phyloP scores from a whole-genome alignment of 2,329 filamentous ascomycete species.

The Colletotrichum nymphaeae region DNA sequence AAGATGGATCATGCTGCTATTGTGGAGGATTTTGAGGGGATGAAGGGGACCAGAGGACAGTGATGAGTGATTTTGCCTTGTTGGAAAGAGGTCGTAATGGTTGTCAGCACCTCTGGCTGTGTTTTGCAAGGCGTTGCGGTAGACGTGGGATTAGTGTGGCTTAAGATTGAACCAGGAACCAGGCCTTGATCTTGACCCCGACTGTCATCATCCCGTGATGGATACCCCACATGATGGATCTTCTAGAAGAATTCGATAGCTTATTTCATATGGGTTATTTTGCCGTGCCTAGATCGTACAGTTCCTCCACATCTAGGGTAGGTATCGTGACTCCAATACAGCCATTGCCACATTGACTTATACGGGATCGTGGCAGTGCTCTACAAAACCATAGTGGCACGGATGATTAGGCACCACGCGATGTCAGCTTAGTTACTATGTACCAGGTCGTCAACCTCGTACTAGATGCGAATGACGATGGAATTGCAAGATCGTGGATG shows the following conservation, averaged over 20 bases:
- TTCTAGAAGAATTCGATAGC: slow-evolving; percentile 5
- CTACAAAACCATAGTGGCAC: background rate
- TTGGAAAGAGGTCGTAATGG: no score
- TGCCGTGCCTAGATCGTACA: background rate
- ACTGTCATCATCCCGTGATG: background rate
- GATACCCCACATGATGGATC: background rate
- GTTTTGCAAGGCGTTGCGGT: background rate
- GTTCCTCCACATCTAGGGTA: background rate
- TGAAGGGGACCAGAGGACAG: slow-evolving; percentile 7
- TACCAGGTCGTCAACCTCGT: background rate
- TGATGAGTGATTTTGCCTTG: background rate
- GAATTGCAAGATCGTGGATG: background rate
- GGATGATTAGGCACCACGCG: background rate
- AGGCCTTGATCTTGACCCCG: background rate
- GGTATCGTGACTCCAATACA: background rate
- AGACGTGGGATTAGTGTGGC: background rate
- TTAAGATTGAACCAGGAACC: background rate
- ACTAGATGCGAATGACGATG: background rate
- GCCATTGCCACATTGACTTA: background rate
- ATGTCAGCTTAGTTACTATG: no score
- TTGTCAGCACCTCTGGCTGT: no score
- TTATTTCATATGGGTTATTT: background rate
- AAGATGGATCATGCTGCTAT: slow-evolving; percentile 34
- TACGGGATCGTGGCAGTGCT: background rate
- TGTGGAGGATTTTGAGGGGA: slow-evolving; percentile 34